phyloP scores from a whole-genome alignment of 768 basidiomycete genomes.

The Mycena galopus region DNA sequence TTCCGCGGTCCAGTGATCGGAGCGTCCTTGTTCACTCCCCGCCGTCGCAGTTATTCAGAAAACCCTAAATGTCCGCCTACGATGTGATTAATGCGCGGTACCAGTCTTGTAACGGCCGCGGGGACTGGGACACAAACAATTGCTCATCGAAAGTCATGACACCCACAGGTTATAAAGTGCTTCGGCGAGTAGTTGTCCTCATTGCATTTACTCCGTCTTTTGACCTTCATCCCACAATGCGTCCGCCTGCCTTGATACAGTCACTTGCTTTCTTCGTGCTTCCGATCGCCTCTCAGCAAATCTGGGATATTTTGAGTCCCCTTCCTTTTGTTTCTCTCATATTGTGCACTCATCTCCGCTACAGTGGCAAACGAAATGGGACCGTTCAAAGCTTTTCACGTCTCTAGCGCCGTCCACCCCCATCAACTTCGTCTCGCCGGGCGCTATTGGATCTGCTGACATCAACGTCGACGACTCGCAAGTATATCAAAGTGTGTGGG shows the following conservation, averaged over 20 bases:
- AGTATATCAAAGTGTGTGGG: conserved; percentile 72
- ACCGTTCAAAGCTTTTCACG: conserved; percentile 64
- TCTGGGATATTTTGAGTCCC: conserved; percentile 64
- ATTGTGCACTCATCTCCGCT: conserved; percentile 8
- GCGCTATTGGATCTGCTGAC: conserved; percentile 69
- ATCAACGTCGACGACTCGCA: conserved; percentile 69
- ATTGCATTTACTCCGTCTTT: not conserved
- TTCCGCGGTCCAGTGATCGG: conserved; percentile 12
- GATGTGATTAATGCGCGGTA: conserved; percentile 17
- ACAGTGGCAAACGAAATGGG: conserved; percentile 75
- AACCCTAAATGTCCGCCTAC: conserved; percentile 22
- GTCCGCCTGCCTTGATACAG: conserved; percentile 18
- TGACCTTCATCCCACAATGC: conserved; percentile 30
- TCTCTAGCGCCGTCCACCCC: conserved; percentile 59
- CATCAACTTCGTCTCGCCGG: conserved; percentile 72
- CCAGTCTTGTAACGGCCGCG: not conserved
- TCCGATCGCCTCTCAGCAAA: conserved; percentile 59
- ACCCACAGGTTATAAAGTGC: not conserved
- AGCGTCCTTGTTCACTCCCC: not conserved
- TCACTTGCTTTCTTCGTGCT: conserved; percentile 37
- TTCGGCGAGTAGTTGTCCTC: not conserved
- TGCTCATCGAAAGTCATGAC: too few relatives aligned
- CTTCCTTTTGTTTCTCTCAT: conserved; percentile 3
- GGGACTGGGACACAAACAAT: conserved; percentile 19
- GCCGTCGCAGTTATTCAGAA: not conserved